Evolutionary conservation across 139 green algal genomes (phyloP).

Genomic region (Chara braunii): DNA sequence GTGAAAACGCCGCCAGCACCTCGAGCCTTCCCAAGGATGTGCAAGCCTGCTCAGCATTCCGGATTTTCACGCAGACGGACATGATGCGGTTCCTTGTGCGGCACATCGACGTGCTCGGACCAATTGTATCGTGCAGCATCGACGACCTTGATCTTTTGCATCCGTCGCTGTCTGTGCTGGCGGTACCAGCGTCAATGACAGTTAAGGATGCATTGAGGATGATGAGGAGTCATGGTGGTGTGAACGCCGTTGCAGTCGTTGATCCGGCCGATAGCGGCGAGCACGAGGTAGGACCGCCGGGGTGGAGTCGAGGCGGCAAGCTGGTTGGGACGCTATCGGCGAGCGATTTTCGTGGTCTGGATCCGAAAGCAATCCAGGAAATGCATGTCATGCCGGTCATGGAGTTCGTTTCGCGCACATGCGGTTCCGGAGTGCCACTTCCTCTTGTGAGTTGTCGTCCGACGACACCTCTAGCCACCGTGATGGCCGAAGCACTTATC

Average conservation of each 20-base stretch:
- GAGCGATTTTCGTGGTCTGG: constrained; percentile 2
- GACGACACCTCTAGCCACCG: background rate
- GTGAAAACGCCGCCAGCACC: no score
- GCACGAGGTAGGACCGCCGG: background rate
- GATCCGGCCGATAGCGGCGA: background rate
- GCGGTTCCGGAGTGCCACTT: background rate
- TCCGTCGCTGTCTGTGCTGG: no score
- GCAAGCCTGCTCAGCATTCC: no score
- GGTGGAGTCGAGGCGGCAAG: background rate
- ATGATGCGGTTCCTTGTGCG: constrained; percentile 8
- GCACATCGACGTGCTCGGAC: background rate
- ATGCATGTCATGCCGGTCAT: no score
- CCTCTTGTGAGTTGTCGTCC: constrained; percentile 8
- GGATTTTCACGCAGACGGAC: constrained; percentile 15
- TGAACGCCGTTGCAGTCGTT: background rate
- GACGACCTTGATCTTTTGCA: no score
- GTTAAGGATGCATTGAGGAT: constrained; percentile 1
- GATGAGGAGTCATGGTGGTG: constrained; percentile 1
- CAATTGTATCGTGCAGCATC: no score
- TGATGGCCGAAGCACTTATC: constrained; percentile 4
- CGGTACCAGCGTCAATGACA: constrained; percentile 7
- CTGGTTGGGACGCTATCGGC: background rate
- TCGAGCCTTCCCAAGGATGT: no score
- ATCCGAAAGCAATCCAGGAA: no score
- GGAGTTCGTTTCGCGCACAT: no score